Percentiles rank a stretch among this genome's conserved stretches.
These are phyloP conservation scores for Rhynchospora breviuscula DNA, from an alignment of 176 grass and related monocot genomes.

Conservation along the genomic window DNA sequence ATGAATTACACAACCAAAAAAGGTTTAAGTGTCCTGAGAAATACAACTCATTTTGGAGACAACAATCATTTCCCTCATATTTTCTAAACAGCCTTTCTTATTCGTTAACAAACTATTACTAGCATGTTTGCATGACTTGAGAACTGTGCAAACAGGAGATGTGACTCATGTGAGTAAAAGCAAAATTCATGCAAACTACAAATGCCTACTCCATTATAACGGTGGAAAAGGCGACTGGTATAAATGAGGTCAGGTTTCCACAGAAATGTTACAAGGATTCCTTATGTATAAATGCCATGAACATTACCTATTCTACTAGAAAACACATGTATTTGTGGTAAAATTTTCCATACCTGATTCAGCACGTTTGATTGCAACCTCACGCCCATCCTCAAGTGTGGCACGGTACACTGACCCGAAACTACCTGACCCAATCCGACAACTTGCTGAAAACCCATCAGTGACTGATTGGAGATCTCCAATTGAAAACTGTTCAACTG, in stretches of 20 bases:
- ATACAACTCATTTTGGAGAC: neutral
- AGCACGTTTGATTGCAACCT: conserved; percentile 73
- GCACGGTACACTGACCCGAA: conserved; percentile 91
- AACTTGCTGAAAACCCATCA: conserved; percentile 47
- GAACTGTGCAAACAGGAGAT: neutral
- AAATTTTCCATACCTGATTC: conserved; percentile 14
- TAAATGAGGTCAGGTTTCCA: neutral
- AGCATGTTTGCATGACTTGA: neutral
- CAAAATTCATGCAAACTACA: neutral
- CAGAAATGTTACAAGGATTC: neutral
- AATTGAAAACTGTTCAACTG: conserved; percentile 51
- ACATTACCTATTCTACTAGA: neutral
- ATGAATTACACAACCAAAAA: neutral
- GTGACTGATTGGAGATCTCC: conserved; percentile 46
- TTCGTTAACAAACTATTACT: neutral
- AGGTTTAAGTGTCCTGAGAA: neutral
- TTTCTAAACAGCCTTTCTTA: neutral
- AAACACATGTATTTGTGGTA: neutral
- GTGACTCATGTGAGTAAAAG: neutral
- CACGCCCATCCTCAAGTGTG: conserved; percentile 45
- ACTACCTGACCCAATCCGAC: conserved; percentile 69
- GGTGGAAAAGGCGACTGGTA: neutral
- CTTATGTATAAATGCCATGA: neutral
- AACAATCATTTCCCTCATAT: neutral
- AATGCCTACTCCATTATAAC: neutral